Conservation (phyloP, 345 rosid genomes). For the Gossypium thurberi region DNA sequence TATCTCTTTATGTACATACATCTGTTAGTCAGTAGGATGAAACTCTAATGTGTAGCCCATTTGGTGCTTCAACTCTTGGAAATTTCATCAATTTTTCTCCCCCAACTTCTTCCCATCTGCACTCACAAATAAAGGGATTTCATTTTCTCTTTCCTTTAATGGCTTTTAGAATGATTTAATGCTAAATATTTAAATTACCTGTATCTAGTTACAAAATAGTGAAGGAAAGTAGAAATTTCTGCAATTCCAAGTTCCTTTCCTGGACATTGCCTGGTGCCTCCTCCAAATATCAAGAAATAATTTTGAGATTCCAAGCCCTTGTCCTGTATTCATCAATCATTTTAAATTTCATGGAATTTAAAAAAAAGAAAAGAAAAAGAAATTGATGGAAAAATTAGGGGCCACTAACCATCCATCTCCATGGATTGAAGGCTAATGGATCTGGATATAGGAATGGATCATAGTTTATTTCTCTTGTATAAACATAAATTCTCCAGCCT, state of each 20-base stretch:
- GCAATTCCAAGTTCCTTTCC: slow-evolving; percentile 91
- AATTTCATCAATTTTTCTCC: slow-evolving; percentile 62
- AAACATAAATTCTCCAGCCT: slow-evolving; percentile 95
- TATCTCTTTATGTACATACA: slow-evolving; percentile 3
- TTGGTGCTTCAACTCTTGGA: slow-evolving; percentile 92
- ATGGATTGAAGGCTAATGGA: slow-evolving; percentile 76
- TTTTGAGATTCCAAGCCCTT: slow-evolving; percentile 26
- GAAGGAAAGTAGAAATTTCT: slow-evolving; percentile 85
- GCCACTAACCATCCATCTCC: slow-evolving; percentile 53
- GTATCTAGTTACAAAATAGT: slow-evolving; percentile 83
- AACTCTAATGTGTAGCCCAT: slow-evolving; percentile 73
- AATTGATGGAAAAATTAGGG: neutral
- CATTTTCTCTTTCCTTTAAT: too few relatives aligned
- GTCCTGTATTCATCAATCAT: neutral
- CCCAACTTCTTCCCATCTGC: slow-evolving; percentile 92
- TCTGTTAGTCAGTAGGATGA: slow-evolving; percentile 28
- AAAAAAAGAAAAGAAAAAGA: too few relatives aligned
- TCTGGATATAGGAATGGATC: slow-evolving; percentile 60
- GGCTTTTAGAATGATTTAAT: neutral
- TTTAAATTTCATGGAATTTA: neutral
- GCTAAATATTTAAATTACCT: slow-evolving; percentile 29
- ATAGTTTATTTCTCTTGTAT: slow-evolving; percentile 75
- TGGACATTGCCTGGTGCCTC: slow-evolving; percentile 86
- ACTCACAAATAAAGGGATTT: neutral
- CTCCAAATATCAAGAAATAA: slow-evolving; percentile 68